Evolutionary conservation across 177 flowering plant species (phyloP).

Genomic region (Vitis hybrid): DNA sequence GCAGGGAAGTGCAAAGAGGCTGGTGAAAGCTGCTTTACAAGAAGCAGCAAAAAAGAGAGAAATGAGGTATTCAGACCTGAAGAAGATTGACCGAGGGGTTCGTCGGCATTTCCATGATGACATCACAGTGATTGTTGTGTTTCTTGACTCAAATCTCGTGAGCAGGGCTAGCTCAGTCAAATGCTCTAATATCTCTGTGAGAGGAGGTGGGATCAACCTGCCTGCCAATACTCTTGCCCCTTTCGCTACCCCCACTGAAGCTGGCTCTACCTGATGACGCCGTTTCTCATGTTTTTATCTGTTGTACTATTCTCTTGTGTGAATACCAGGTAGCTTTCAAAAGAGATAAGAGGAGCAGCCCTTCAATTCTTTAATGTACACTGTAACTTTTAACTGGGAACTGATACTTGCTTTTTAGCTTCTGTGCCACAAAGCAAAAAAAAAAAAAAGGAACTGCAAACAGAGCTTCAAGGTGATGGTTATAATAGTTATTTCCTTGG

Average conservation of each 20-base stretch:
- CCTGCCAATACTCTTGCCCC: slow-evolving; percentile 61
- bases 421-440: slow-evolving; percentile 9
- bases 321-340: slow-evolving; percentile 34
- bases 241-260: slow-evolving; percentile 42
- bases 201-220: slow-evolving; percentile 60
- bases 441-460: slow-evolving; percentile 12
- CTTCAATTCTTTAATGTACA: slow-evolving; percentile 43
- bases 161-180: slow-evolving; percentile 50
- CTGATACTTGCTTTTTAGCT: slow-evolving; percentile 24
- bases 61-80: slow-evolving; percentile 81
- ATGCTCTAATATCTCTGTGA: slow-evolving; percentile 47
- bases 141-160: slow-evolving; percentile 62
- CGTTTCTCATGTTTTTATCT: slow-evolving; percentile 10
- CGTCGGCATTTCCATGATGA: slow-evolving; percentile 94
- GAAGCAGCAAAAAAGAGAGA: slow-evolving; percentile 97
- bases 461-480: slow-evolving; percentile 15
- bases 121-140: slow-evolving; percentile 73
- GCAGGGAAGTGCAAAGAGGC: slow-evolving; percentile 84
- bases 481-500: slow-evolving; percentile 18
- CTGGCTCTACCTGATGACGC: slow-evolving; percentile 33
- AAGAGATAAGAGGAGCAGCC: slow-evolving; percentile 22
- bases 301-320: slow-evolving; percentile 30
- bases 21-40: slow-evolving; percentile 77
- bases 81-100: slow-evolving; percentile 86
- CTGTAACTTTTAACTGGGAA: slow-evolving; percentile 33